phyloP scores from a whole-genome alignment of 257 asterid genomes.

The Forsythia suspensa region DNA sequence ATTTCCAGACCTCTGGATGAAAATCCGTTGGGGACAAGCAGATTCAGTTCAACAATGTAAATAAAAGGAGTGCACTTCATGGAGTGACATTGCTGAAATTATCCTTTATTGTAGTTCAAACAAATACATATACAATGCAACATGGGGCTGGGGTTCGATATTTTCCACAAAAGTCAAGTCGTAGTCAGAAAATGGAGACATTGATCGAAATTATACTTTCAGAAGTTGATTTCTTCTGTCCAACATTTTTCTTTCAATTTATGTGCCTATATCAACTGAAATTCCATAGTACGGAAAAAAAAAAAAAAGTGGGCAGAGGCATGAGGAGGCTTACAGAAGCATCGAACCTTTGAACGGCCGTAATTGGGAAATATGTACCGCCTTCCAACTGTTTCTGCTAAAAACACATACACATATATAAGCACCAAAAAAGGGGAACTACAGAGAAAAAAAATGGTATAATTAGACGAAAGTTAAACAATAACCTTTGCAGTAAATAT shows the following conservation, averaged over 20 bases:
- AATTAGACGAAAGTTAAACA: not conserved
- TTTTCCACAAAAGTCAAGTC: not conserved
- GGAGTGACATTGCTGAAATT: not conserved
- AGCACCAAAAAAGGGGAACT: constrained; percentile 1
- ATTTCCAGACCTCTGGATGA: not conserved
- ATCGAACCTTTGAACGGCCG: constrained; percentile 96
- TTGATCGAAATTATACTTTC: not conserved
- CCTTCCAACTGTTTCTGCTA: constrained; percentile 61
- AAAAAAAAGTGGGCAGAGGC: not conserved
- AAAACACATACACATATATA: constrained; percentile 10
- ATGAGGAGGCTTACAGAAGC: constrained; percentile 70
- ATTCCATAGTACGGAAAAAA: not conserved
- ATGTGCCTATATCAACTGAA: not conserved
- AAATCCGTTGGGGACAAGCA: not conserved
- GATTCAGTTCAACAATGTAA: not conserved
- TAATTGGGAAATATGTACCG: constrained; percentile 85
- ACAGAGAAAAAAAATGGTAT: not conserved
- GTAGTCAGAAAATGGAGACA: not conserved
- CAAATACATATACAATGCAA: not conserved
- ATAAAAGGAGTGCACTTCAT: not conserved
- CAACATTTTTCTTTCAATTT: not conserved
- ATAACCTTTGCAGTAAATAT: constrained; percentile 83
- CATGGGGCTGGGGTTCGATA: not conserved
- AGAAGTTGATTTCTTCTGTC: not conserved
- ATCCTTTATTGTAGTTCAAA: too few species aligned